phyloP scores from a whole-genome alignment of 352 stramenopile species.

The Pythium vanterpoolii region DNA sequence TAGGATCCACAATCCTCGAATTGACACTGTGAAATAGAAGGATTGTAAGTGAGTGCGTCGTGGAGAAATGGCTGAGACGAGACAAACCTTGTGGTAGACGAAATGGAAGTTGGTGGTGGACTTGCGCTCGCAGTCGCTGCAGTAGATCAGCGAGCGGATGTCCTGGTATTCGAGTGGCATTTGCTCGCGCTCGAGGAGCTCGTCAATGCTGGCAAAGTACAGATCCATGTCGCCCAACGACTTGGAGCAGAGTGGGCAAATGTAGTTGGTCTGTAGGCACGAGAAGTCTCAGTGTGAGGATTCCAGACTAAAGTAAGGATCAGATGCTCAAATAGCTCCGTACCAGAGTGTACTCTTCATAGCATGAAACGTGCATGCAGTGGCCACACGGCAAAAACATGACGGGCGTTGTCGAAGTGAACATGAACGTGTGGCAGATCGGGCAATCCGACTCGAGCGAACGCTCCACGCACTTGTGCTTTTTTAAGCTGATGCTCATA shows the following conservation, averaged over 20 bases:
- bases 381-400: constrained; percentile 94
- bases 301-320: too few relatives aligned
- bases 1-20: constrained; percentile 76
- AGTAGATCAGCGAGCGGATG: constrained; percentile 75
- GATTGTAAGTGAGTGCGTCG: background rate
- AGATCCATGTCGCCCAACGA: constrained; percentile 93
- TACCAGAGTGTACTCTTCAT: constrained; percentile 91
- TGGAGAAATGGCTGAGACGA: background rate
- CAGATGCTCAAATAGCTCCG: too few relatives aligned
- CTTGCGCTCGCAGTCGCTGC: constrained; percentile 85
- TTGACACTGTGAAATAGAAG: constrained; percentile 44
- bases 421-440: constrained; percentile 95
- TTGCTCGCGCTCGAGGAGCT: constrained; percentile 73
- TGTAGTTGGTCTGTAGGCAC: constrained; percentile 85
- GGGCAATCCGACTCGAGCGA: constrained; percentile 94
- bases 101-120: constrained; percentile 84
- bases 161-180: constrained; percentile 80
- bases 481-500: constrained; percentile 89
- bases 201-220: constrained; percentile 86
- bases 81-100: constrained; percentile 82
- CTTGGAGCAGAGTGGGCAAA: constrained; percentile 94
- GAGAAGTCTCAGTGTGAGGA: too few relatives aligned
- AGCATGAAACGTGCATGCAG: constrained; percentile 96
- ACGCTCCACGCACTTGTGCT: constrained; percentile 94
- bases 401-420: constrained; percentile 94